These are phyloP conservation scores for Pleurotus platypus DNA, from an alignment of 768 basidiomycete genomes.

Conservation along the genomic window DNA sequence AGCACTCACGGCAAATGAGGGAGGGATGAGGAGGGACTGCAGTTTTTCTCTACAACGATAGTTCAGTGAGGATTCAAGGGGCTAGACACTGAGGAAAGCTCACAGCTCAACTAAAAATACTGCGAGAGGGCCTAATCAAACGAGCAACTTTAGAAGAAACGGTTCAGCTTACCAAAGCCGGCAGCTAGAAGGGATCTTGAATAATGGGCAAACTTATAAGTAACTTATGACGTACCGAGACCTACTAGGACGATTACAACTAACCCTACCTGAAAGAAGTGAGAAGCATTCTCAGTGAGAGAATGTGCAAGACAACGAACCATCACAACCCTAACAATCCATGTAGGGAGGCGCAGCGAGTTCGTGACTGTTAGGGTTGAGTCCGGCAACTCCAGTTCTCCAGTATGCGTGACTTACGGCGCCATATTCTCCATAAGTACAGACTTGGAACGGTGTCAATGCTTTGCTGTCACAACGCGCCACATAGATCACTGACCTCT, in stretches of 20 bases:
- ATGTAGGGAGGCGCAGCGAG: neutral
- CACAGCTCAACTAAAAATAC: conserved; percentile 1
- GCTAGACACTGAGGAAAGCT: neutral
- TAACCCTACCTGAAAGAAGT: neutral
- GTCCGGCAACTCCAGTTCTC: too few relatives aligned
- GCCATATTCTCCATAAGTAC: conserved; percentile 6
- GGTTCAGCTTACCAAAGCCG: neutral
- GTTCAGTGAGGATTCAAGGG: too few relatives aligned
- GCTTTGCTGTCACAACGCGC: neutral
- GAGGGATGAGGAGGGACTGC: conserved; percentile 1
- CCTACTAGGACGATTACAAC: neutral
- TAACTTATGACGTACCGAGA: neutral
- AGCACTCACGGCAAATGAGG: conserved; percentile 1
- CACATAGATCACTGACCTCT: neutral
- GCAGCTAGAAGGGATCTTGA: neutral
- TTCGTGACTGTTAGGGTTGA: neutral
- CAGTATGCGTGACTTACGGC: neutral
- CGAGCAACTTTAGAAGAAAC: neutral
- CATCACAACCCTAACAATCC: neutral
- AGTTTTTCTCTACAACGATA: neutral
- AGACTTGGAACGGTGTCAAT: neutral
- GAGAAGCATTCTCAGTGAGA: neutral
- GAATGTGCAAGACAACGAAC: neutral
- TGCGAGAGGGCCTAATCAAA: neutral
- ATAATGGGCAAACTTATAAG: neutral